Percentiles rank a stretch among this genome's conserved stretches.
Evolutionary conservation across 352 stramenopile genomes (phyloP).

Genomic region (Phytophthora meadii): DNA sequence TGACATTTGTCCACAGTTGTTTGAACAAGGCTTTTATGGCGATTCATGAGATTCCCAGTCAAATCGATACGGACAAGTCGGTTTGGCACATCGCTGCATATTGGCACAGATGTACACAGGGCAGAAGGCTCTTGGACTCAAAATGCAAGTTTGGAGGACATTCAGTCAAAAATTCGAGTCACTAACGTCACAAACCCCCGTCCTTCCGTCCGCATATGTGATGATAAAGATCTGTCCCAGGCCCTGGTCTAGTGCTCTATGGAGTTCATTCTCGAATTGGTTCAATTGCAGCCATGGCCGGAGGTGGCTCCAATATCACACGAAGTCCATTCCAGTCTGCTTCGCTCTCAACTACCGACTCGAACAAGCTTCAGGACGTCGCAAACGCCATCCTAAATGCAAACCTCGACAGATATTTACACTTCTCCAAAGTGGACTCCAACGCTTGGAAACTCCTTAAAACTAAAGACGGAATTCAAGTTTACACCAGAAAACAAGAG

Average conservation of each 20-base stretch:
- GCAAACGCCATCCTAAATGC: conserved; percentile 36
- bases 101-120: conserved; percentile 16
- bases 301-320: neutral
- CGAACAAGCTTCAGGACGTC: conserved; percentile 26
- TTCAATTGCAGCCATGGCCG: conserved; percentile 5
- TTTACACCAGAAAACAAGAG: conserved; percentile 24
- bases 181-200: conserved; percentile 11
- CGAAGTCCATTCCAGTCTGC: conserved; percentile 36
- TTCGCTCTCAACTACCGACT: conserved; percentile 23
- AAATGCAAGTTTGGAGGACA: neutral
- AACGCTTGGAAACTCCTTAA: conserved; percentile 34
- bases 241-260: neutral
- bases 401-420: conserved; percentile 43
- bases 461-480: conserved; percentile 19
- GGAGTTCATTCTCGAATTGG: conserved; percentile 5
- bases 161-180: neutral
- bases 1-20: too few relatives aligned
- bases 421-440: conserved; percentile 22
- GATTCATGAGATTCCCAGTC: neutral
- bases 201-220: neutral
- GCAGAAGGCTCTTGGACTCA: conserved; percentile 13
- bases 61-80: conserved; percentile 10
- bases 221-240: conserved; percentile 8
- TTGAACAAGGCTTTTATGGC: neutral
- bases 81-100: conserved; percentile 16